Base-by-base conservation (phyloP, 768 basidiomycete species). In the Lactarius vividus region DNA sequence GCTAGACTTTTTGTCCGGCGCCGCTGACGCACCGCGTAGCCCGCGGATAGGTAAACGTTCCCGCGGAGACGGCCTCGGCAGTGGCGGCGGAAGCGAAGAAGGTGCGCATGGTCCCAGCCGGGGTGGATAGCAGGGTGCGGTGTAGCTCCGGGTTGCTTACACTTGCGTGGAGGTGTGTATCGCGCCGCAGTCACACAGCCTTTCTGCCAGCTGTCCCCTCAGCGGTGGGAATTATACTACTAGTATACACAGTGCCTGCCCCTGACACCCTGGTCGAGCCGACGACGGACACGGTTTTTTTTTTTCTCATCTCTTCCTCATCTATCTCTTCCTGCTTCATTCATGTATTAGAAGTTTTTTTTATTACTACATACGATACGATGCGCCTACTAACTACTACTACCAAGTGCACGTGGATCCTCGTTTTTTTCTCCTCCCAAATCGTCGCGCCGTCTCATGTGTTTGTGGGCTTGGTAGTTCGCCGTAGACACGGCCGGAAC, bases 1-100 rank as follows among this genome's bases (percentile, higher is more conserved):
- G 69, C 67, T 70, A 8, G 69, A 70, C 37, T 70, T 61, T 63
- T 44, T 70, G 58, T 63, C 67, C 16, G 67, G 69, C n/a, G 28
- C 68, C 1, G 39, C 57, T 2, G 65, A 64, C 15, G 61, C 61
- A 8, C 60, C 68, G 55, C 61, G 62, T 29, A 62, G 67, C 26
- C 67, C 63, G 16, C 63, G 64, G 59, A 7, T 52, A 6, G 44
- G 59, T 10, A 68, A 68, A 46, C 66, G 64, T 57, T 57, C 55
- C 57, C 67, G 67, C 58, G 63, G 64, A 57, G 64, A 66, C 52
- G 59, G 62, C 44, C 33, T 13, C 26, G 44, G 42, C 10, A 49
- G 46, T 26, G 54, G 54, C 16, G 54, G 54, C 11, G 29, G 29
- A 35, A 44, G 53, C 33, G 66, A 67, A 55, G 66, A 59, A 10